Conservation (phyloP, 164 flowering plant genomes). For the Sedum album region DNA sequence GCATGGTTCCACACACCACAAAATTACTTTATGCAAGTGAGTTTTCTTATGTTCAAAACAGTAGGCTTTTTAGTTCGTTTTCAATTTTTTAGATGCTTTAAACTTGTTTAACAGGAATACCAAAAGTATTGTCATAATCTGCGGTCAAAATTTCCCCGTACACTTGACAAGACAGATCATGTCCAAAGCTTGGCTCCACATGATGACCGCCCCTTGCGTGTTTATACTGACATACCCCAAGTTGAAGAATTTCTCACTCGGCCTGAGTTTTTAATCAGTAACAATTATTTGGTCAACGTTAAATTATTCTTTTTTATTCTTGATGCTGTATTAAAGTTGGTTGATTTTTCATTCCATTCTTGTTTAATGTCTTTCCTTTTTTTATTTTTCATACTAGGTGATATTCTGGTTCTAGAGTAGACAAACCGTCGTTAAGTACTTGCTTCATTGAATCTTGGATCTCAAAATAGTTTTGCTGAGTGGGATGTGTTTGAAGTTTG, state of each 20-base stretch:
- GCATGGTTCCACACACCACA: conserved; percentile 94
- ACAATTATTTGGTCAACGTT: conserved; percentile 8
- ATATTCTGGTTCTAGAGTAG: not conserved
- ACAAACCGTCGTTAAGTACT: not conserved
- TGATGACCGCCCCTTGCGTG: conserved; percentile 41
- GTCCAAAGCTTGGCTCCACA: conserved; percentile 22
- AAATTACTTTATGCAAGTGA: conserved; percentile 69
- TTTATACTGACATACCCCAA: conserved; percentile 88
- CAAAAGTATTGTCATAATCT: conserved; percentile 38
- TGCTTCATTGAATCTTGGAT: not conserved
- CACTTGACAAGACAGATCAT: conserved; percentile 16
- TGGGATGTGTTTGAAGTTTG: not conserved
- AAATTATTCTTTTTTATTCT: too few species aligned
- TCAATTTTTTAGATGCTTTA: conserved; percentile 6
- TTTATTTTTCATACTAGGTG: not conserved
- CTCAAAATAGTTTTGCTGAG: not conserved
- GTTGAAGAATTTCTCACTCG: conserved; percentile 79
- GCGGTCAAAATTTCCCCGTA: conserved; percentile 21
- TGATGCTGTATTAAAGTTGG: too few species aligned
- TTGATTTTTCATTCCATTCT: too few species aligned
- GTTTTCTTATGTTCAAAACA: conserved; percentile 9
- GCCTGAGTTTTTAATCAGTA: conserved; percentile 75
- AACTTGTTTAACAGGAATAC: conserved; percentile 44
- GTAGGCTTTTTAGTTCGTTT: not conserved
- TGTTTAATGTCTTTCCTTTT: not conserved